Base-by-base conservation (phyloP, 768 basidiomycete species). In the Zangia roseola region DNA sequence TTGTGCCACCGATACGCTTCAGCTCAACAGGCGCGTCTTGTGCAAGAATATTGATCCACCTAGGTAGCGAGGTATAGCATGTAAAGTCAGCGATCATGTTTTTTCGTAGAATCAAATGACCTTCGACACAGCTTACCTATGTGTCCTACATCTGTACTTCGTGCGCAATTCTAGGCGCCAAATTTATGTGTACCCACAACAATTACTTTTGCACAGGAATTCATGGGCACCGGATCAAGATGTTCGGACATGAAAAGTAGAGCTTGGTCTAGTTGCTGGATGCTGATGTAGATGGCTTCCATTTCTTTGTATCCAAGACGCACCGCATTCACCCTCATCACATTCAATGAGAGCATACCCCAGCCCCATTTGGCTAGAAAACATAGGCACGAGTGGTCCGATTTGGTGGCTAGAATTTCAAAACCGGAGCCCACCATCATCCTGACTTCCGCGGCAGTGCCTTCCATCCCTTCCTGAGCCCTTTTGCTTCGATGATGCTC, bases 401-500 rank as follows among this genome's bases (percentile, higher is more conserved):
- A 54, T 47, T 45, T 26, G 37, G 50, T 20, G 30, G 34, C 17
- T 19, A 47, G 43, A 47, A 43, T 31, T 34, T 43, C 38, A 39
- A 41, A 47, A 35, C 47, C 20, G 41, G 39, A 39, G 25, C 34
- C 42, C 14, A 26, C 49, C 47, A 45, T 64, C 34, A 64, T 33
- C 31, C n/a, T 24, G 52, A 43, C 55, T 52, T 54, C 33, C 65
- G 65, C 26, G 65, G 65, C 39, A 67, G 57, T 53, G 58, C 62
- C 42, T 63, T 58, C 67, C 67, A 69, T 21, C 58, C 62, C 61
- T 86, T 91, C 55, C 74, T 72, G 48, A 95, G 72, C 3, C 90
- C 92, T 67, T 68, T 78, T 30, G 66, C 67, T 62, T 88, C 82
- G 36, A 92, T 90, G 8, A 93, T 58, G 10, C 64, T 64, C 1